Percentiles rank a stretch among this genome's conserved stretches.
These are phyloP conservation scores for Filobasidium wieringae DNA, from an alignment of 768 basidiomycete species.

Conservation along the genomic window DNA sequence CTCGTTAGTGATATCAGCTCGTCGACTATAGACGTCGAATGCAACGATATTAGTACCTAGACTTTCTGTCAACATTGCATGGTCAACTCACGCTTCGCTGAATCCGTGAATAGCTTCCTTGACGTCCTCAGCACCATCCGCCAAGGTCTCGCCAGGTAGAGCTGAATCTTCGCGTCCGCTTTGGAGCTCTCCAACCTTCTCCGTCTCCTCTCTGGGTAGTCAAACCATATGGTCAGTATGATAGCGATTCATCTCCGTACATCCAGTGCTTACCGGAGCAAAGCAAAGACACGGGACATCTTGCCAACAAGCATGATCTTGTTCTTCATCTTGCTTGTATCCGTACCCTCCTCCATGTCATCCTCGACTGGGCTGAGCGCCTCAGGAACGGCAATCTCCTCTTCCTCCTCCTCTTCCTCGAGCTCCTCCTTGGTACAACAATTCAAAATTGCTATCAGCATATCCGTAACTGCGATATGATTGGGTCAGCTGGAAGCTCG, in stretches of 20 bases:
- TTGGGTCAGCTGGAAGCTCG: background rate
- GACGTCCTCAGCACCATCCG: constrained; percentile 82
- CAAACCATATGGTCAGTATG: background rate
- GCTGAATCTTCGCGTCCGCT: constrained; percentile 60
- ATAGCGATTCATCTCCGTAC: background rate
- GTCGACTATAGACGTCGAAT: constrained; percentile 57
- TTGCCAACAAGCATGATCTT: constrained; percentile 96
- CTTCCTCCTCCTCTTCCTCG: constrained; percentile 63
- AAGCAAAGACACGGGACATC: constrained; percentile 89
- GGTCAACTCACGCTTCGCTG: constrained; percentile 73
- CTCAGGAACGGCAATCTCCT: constrained; percentile 14
- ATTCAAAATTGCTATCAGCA: constrained; percentile 91
- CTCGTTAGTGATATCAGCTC: constrained; percentile 98
- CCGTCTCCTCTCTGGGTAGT: constrained; percentile 75
- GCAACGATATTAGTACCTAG: background rate
- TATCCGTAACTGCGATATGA: constrained; percentile 68
- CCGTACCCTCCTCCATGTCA: constrained; percentile 74
- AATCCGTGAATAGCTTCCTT: constrained; percentile 87
- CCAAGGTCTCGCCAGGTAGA: constrained; percentile 72
- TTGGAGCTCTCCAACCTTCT: constrained; percentile 93
- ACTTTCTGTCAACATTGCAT: background rate
- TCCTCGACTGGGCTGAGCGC: constrained; percentile 10
- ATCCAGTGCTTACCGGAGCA: constrained; percentile 60
- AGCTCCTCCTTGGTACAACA: constrained; percentile 94
- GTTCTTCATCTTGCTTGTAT: constrained; percentile 67